These are phyloP conservation scores for Dentipellis sp. DNA, from an alignment of 768 basidiomycete genomes.

Conservation along the genomic window DNA sequence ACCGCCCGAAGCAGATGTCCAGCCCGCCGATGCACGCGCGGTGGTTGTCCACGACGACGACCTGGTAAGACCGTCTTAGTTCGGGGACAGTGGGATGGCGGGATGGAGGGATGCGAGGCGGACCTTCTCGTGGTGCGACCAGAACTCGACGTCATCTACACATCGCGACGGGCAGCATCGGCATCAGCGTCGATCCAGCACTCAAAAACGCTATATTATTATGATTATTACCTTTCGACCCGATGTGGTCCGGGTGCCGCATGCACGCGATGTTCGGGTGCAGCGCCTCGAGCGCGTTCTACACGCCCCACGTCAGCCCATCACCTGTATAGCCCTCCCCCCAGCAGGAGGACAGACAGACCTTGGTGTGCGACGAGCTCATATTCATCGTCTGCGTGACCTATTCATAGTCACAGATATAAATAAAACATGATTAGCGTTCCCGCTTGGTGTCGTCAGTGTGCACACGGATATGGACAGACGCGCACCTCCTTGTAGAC, in stretches of 20 bases:
- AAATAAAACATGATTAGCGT: neutral
- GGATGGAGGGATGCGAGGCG: too few species aligned
- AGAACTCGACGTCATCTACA: constrained; percentile 70
- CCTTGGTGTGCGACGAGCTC: constrained; percentile 82
- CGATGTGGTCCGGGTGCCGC: constrained; percentile 87
- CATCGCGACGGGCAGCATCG: neutral
- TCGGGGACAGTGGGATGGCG: neutral
- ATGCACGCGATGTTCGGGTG: constrained; percentile 85
- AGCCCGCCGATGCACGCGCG: constrained; percentile 86
- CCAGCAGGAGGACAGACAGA: constrained; percentile 7
- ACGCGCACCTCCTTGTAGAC: constrained; percentile 88
- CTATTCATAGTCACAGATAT: constrained; percentile 22
- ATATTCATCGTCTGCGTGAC: constrained; percentile 90
- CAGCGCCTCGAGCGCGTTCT: constrained; percentile 71
- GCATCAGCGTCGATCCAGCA: neutral
- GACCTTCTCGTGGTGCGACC: constrained; percentile 89
- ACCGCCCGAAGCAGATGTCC: constrained; percentile 94
- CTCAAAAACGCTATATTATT: neutral
- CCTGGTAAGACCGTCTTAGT: constrained; percentile 18
- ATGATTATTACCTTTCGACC: constrained; percentile 46
- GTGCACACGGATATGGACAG: neutral
- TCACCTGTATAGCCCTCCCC: too few species aligned
- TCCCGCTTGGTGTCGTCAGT: neutral
- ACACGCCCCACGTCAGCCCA: neutral
- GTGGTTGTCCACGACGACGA: constrained; percentile 84